These are phyloP conservation scores for Berkeleyomyces rouxiae DNA, from an alignment of 2,329 filamentous ascomycete genomes.

Conservation along the genomic window DNA sequence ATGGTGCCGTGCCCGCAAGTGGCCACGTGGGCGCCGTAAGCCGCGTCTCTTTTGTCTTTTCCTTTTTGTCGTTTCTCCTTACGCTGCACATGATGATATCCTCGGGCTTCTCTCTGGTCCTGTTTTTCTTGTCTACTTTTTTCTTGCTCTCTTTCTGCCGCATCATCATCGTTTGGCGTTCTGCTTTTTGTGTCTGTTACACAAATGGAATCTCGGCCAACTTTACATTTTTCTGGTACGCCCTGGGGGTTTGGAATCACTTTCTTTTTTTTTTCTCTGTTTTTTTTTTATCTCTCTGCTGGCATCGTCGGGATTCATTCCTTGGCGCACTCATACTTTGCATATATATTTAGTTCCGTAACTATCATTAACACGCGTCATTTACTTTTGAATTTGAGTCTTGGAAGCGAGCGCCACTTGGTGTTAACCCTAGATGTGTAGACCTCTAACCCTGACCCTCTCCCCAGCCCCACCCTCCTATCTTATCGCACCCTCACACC, in stretches of 20 bases:
- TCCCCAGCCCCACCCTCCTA: not conserved
- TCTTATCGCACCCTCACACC: constrained; percentile 4
- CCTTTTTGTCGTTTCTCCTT: not conserved
- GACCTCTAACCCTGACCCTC: no score
- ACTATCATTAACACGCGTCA: no score
- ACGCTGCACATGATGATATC: constrained; percentile 11
- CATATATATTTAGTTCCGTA: no score
- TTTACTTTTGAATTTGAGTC: no score
- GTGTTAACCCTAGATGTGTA: no score
- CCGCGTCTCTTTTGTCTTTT: not conserved
- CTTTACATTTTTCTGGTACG: not conserved
- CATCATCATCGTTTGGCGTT: constrained; percentile 8
- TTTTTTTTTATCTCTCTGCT: not conserved
- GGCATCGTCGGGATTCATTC: no score
- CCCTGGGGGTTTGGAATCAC: not conserved
- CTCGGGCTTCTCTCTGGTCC: not conserved
- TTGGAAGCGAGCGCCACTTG: no score
- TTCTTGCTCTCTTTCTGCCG: not conserved
- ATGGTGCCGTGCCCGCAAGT: constrained; percentile 2
- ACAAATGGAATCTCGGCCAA: not conserved
- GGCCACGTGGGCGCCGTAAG: constrained; percentile 3
- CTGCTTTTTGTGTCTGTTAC: not conserved
- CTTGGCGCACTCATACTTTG: no score
- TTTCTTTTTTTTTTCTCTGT: not conserved
- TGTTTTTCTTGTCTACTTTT: not conserved